Conservation (phyloP, 225 moss, liverwort and hornwort genomes). For the Rhytidiadelphus loreus region DNA sequence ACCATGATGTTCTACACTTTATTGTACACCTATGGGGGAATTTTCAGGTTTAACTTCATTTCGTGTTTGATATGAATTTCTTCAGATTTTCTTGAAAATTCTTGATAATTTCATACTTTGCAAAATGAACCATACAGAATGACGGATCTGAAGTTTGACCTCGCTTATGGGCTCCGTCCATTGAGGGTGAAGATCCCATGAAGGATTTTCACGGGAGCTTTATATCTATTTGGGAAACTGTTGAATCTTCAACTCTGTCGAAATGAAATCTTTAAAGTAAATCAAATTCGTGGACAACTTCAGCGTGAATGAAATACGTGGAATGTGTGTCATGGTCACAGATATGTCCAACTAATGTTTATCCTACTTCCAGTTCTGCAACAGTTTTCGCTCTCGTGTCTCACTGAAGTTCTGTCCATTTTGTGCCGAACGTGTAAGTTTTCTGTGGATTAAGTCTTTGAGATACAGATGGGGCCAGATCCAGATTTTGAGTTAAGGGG, state of each 20-base stretch:
- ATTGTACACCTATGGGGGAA: neutral
- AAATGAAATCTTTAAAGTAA: neutral
- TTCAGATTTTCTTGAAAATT: too few species aligned
- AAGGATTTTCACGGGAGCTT: neutral
- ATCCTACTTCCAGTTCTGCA: neutral
- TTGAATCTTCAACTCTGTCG: neutral
- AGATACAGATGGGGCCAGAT: neutral
- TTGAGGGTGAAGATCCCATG: neutral
- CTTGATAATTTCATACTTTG: neutral
- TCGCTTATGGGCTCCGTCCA: neutral
- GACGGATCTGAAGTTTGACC: neutral
- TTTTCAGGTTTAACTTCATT: neutral
- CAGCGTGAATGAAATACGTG: neutral
- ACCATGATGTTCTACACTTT: neutral
- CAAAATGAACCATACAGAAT: neutral
- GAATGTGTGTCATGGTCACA: neutral
- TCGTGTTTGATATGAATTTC: neutral
- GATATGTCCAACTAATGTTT: neutral
- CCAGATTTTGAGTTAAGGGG: neutral
- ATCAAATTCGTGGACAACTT: neutral
- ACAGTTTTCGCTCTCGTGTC: neutral
- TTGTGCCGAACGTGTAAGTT: neutral
- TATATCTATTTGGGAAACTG: neutral
- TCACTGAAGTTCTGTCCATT: neutral
- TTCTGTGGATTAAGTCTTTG: neutral